phyloP scores from a whole-genome alignment of 2,329 filamentous ascomycete genomes.

The Teratosphaeria pseudoeucalypti region DNA sequence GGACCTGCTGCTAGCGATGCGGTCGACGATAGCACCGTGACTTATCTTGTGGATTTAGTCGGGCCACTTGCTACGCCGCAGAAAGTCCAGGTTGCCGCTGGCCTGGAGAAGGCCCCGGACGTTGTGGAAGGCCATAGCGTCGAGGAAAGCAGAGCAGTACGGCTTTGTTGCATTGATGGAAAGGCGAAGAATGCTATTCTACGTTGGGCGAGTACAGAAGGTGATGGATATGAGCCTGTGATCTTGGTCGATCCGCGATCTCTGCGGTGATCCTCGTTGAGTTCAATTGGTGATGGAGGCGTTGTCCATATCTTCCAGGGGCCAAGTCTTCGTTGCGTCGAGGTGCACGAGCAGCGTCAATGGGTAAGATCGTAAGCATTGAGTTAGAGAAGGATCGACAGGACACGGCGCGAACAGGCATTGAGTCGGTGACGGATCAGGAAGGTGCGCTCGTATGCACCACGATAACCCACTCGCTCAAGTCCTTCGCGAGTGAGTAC shows the following conservation, averaged over 20 bases:
- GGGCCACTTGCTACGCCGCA: slow-evolving; percentile 17
- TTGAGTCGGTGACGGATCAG: not conserved
- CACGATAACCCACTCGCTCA: not conserved
- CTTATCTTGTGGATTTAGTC: slow-evolving; percentile 23
- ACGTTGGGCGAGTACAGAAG: slow-evolving; percentile 11
- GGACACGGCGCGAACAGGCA: not conserved
- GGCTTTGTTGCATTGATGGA: slow-evolving; percentile 22
- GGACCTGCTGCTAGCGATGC: slow-evolving; percentile 10
- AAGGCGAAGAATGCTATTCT: slow-evolving; percentile 15
- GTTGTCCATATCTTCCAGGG: not conserved
- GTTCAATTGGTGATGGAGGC: not conserved
- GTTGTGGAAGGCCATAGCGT: slow-evolving; percentile 16
- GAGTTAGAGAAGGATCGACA: not conserved
- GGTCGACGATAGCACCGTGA: slow-evolving; percentile 5
- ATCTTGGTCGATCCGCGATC: slow-evolving; percentile 17
- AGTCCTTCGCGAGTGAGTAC: not conserved
- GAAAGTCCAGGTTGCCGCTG: slow-evolving; percentile 20
- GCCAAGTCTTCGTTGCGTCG: not conserved
- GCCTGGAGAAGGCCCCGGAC: slow-evolving; percentile 20
- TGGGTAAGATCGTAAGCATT: not conserved
- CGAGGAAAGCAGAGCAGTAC: slow-evolving; percentile 15
- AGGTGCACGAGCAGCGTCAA: not conserved
- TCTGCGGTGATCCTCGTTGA: slow-evolving; percentile 2
- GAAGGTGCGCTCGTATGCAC: not conserved
- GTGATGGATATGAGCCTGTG: slow-evolving; percentile 16